Evolutionary conservation across 2,329 filamentous ascomycete genomes (phyloP).

Genomic region (Talaromyces islandicus): DNA sequence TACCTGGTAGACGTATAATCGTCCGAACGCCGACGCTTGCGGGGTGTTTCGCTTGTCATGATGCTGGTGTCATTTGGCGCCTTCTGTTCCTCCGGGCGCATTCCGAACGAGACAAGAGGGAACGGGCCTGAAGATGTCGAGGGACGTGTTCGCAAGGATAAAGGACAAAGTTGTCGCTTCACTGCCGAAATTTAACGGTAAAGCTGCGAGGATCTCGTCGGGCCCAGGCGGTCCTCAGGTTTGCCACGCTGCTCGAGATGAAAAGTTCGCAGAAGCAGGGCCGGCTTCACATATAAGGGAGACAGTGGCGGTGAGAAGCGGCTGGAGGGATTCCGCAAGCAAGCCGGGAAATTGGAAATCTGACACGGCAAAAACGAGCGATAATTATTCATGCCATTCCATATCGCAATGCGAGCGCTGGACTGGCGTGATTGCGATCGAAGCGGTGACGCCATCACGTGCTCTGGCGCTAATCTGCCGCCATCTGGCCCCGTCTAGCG

Average conservation of each 20-base stretch:
- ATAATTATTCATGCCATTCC: background rate
- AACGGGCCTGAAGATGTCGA: background rate
- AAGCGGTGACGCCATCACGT: background rate
- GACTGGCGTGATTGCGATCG: background rate
- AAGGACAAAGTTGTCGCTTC: background rate
- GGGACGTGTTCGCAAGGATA: background rate
- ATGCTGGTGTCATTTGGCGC: slow-evolving; percentile 1
- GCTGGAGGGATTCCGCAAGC: background rate
- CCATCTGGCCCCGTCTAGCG: background rate
- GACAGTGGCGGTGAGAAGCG: background rate
- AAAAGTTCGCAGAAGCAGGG: background rate
- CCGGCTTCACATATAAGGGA: background rate
- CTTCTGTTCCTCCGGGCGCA: background rate
- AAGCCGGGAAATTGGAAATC: background rate
- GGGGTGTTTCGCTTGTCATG: background rate
- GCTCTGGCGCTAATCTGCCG: background rate
- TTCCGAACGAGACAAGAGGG: background rate
- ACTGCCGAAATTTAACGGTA: background rate
- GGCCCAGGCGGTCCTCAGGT: background rate
- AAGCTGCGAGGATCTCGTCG: background rate
- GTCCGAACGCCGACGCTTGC: slow-evolving; percentile 7
- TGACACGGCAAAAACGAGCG: background rate
- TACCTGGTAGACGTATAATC: slow-evolving; percentile 8
- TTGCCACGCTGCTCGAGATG: background rate
- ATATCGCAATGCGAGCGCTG: background rate